Evolutionary conservation across 2,329 filamentous ascomycete species (phyloP), one percentile per base, ranked within the genome.

Genomic region (Byssochlamys sp.): DNA sequence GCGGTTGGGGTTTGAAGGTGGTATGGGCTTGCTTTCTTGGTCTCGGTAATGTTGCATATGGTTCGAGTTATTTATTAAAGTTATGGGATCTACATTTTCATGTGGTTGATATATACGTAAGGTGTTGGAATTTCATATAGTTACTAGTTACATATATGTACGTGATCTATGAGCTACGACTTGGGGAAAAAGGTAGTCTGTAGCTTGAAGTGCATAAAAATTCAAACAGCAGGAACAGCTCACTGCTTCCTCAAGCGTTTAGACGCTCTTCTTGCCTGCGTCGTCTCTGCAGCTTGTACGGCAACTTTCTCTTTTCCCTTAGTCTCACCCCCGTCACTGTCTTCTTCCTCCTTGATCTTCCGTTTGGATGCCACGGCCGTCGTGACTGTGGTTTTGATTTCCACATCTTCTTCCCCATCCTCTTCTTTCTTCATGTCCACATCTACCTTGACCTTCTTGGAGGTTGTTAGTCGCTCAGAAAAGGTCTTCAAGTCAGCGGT

Each of bases 401-500:
- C 62, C 4, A 67, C 61, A 31, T 68, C 64, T 14, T 60, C 55
- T 14, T 66, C 62, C 29, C 64, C 63, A 33, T 70, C 63, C 26
- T 68, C 62, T 52, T 69, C 62, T 55, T 67, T 65, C 55, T 71
- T 68, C 24, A 68, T 65, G 9, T 71, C 64, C 33, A 73, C 63
- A 33, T 75, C 65, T 4, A 67, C 63, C 24, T 71, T 65, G 48
- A 75, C 68, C 56, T 71, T 71, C 64, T 73, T 69, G 33, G 71
- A 69, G 62, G 68, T 70, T 64, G 66, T 70, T n/a, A 84, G 69
- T 62, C 77, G 80, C 62, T 89, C 87, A 0, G 91, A 87, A 67
- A 97, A 97, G 0, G 89, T 84, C 67, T 84, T 88, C 57, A 99
- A 73, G 68, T 99, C 91, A 0, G 94, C 95, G 0, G 94, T 95